Percentiles rank a stretch among this genome's conserved stretches.
Evolutionary conservation across 1,139 yeast genomes (phyloP).

Genomic region (Hansenula lynferdii): DNA sequence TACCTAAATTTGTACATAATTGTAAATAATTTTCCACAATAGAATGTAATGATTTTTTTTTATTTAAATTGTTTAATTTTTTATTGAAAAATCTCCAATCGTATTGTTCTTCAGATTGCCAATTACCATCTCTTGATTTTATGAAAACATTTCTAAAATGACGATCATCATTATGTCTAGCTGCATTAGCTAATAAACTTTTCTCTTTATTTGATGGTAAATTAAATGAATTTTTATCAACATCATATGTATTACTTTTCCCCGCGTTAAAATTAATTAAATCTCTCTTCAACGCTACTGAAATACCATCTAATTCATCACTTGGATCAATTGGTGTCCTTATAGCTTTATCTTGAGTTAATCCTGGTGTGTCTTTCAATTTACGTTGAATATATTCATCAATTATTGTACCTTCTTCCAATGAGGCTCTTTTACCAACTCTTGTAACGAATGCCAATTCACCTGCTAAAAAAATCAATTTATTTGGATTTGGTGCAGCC

Average conservation of each 20-base stretch:
- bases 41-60: constrained; percentile 36
- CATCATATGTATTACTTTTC: constrained; percentile 13
- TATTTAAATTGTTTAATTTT: constrained; percentile 30
- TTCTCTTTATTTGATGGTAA: constrained; percentile 21
- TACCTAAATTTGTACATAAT: constrained; percentile 34
- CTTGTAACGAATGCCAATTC: constrained; percentile 31
- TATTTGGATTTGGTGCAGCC: constrained; percentile 30
- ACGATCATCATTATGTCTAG: constrained; percentile 22
- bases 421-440: constrained; percentile 22
- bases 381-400: constrained; percentile 26
- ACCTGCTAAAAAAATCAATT: constrained; percentile 28
- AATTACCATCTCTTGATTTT: constrained; percentile 22
- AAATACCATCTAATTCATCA: constrained; percentile 20
- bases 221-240: constrained; percentile 18
- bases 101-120: constrained; percentile 26
- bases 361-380: constrained; percentile 10
- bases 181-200: constrained; percentile 23
- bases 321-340: constrained; percentile 24
- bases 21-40: constrained; percentile 43
- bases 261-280: constrained; percentile 20
- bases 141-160: constrained; percentile 27
- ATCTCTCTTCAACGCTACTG: constrained; percentile 21
- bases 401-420: constrained; percentile 27
- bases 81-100: constrained; percentile 40
- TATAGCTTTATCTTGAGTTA: constrained; percentile 23